Base-by-base conservation (phyloP, 306 rosid species). In the Acmispon strigosus region DNA sequence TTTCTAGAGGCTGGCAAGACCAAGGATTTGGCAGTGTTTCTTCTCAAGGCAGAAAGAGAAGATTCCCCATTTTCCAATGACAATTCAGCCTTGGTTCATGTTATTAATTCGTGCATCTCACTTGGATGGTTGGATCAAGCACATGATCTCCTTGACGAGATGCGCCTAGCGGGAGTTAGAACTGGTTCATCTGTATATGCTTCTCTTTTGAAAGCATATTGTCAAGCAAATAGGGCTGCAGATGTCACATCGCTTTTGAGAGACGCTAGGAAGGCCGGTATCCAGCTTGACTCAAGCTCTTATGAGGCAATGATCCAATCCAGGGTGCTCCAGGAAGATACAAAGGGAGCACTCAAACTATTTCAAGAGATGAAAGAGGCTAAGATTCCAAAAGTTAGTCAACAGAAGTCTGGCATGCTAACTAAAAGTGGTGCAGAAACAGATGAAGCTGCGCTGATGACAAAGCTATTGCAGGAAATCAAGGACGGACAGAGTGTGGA, bases 91-190 rank as follows among this genome's bases (percentile, higher is more conserved):
- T 80, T 92, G 72, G 91, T 86, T 79, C 92, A 90, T 76, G 96
- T 88, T 66, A 85, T 86, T 36, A 88, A 88, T 82, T 70, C 96
- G 12, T 88, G 98, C 77, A 90, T 90, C 65, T 85, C 82, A 9
- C 87, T 84, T 60, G 98, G 96, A 74, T 83, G 92, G 95, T 84
- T 92, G 78, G 98, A 90, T 74, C 85, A 92, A 76, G 96, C 96
- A n/a, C 91, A 90, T 36, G 96, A 88, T 88, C 96, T 92, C 74
- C 87, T 92, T 27, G 92, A 92, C 57, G 96, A 92, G 86, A 85
- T 88, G 89, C 88, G 83, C 52, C 76, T 92, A 75, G 96, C 98
- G 58, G 91, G 96, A 77, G 70, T 88, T 19, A 82, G 81, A 78
- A 75, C 84, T 9, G 80, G 87, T 62, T 79, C 96, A 27, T 86